Conservation (phyloP, 2,329 filamentous ascomycete genomes). For the Cercospora berteroae region DNA sequence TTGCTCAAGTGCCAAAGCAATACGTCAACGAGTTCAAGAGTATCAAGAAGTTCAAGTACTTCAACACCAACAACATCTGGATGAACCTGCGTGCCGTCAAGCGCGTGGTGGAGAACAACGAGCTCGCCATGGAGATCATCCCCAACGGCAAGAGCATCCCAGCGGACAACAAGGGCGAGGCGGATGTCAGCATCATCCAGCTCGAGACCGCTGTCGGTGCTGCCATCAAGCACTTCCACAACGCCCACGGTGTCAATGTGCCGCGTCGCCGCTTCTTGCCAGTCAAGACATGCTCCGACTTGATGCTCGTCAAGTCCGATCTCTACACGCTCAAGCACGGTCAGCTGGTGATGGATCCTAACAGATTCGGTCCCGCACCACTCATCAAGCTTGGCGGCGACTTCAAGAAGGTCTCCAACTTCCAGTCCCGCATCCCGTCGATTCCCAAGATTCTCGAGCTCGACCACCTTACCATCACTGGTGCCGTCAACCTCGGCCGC, state of each 20-base stretch:
- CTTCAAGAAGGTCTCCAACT: constrained; percentile 99
- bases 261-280: constrained; percentile 96
- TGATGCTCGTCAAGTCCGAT: constrained; percentile 99
- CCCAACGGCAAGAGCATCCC: constrained; percentile 98
- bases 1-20: constrained; percentile 98
- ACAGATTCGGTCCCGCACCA: constrained; percentile 92
- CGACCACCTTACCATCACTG: constrained; percentile 95
- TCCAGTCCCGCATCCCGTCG: constrained; percentile 81
- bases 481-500: constrained; percentile 92
- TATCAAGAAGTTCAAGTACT: constrained; percentile 99
- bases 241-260: constrained; percentile 98
- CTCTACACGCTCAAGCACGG: constrained; percentile 98
- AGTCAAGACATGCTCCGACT: constrained; percentile 98
- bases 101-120: constrained; percentile 96
- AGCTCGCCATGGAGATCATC: constrained; percentile 99
- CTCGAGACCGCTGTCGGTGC: constrained; percentile 98
- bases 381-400: constrained; percentile 98
- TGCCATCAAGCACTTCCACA: constrained; percentile 97
- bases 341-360: constrained; percentile 93
- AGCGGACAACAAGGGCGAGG: constrained; percentile 99
- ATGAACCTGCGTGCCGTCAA: constrained; percentile 97
- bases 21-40: constrained; percentile 99
- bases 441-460: constrained; percentile 90
- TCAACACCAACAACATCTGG: constrained; percentile 99
- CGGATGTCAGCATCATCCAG: constrained; percentile 94